Evolutionary conservation across 345 rosid genomes (phyloP).

Genomic region (Hypericum androsaemum): DNA sequence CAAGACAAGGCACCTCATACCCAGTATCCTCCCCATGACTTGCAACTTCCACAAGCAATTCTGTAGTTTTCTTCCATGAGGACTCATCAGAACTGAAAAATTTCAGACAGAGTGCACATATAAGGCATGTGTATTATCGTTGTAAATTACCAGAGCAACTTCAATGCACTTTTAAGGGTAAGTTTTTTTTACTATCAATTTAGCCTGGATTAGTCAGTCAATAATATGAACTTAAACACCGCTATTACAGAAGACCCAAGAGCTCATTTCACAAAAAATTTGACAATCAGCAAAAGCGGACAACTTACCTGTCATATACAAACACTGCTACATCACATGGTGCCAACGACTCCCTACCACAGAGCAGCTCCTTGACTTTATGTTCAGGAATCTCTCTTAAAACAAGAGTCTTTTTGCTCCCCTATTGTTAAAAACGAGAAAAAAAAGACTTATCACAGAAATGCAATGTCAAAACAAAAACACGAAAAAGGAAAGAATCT

Average conservation of each 20-base stretch:
- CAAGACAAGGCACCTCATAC: conserved; percentile 7
- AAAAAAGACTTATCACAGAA: no score
- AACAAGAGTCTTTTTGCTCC: not conserved
- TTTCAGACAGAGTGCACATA: not conserved
- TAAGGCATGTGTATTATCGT: not conserved
- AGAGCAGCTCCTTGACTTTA: conserved; percentile 1
- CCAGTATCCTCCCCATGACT: conserved; percentile 2
- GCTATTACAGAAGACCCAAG: not conserved
- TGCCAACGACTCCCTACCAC: not conserved
- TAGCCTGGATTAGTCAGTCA: no score
- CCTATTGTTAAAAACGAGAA: not conserved
- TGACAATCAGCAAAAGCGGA: no score
- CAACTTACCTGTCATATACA: no score
- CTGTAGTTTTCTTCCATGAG: conserved; percentile 4
- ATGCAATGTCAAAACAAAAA: no score
- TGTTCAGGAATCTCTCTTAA: conserved; percentile 4
- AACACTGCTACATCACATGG: not conserved
- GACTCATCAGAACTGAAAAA: conserved; percentile 5
- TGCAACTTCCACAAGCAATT: conserved; percentile 5
- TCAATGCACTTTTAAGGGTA: no score
- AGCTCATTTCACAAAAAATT: no score
- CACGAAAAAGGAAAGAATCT: no score
- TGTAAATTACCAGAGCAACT: no score
- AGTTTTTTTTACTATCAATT: no score
- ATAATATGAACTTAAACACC: not conserved